Percentiles rank a stretch among this genome's conserved stretches.
Evolutionary conservation across 2,329 filamentous ascomycete genomes (phyloP).

Genomic region (Pseudocercospora musae): DNA sequence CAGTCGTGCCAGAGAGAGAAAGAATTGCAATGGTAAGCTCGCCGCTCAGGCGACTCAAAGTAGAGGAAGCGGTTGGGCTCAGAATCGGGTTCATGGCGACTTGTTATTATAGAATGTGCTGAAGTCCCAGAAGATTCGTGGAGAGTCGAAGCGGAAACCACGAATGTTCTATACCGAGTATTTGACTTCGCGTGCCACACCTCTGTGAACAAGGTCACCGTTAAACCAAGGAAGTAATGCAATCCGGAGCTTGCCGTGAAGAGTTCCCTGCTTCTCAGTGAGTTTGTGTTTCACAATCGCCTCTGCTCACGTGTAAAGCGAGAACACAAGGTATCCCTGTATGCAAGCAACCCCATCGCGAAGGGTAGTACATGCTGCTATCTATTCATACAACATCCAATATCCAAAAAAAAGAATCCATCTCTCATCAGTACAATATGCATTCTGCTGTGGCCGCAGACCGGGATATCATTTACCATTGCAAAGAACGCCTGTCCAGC

Average conservation of each 20-base stretch:
- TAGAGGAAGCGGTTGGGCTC: background rate
- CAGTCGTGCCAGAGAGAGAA: slow-evolving; percentile 11
- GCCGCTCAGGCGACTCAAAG: background rate
- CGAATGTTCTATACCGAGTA: background rate
- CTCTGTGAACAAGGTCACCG: background rate
- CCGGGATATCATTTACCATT: background rate
- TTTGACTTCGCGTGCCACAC: background rate
- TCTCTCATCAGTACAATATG: background rate
- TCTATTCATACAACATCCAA: background rate
- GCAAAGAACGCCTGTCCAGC: background rate
- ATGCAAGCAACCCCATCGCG: background rate
- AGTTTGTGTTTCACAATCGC: background rate
- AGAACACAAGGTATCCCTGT: background rate
- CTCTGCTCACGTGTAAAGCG: background rate
- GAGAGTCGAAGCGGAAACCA: background rate
- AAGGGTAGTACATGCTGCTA: background rate
- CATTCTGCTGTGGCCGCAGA: background rate
- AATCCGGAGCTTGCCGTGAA: background rate
- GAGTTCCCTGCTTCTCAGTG: background rate
- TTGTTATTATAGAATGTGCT: background rate
- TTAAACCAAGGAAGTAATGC: background rate
- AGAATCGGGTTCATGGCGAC: background rate
- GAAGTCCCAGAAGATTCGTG: background rate
- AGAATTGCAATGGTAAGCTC: slow-evolving; percentile 16
- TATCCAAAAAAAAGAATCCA: background rate